phyloP scores from a whole-genome alignment of 2,329 filamentous ascomycete species.

The Botrytis porri region DNA sequence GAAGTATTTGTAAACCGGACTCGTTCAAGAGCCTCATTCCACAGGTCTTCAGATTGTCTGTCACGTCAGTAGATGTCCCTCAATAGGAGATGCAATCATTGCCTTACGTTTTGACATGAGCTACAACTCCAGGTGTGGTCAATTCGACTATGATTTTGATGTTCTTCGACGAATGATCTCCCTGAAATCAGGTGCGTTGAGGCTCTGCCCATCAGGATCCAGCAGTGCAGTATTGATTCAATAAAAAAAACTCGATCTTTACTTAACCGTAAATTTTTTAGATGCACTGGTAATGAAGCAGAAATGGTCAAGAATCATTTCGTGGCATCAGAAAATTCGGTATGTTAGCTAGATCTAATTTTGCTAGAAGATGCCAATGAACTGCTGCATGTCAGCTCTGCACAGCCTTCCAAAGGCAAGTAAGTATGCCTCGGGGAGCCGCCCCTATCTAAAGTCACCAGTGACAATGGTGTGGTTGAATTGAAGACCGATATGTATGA shows the following conservation, averaged over 20 bases:
- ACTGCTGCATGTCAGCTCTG: neutral
- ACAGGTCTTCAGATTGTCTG: neutral
- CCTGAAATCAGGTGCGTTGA: neutral
- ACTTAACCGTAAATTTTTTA: neutral
- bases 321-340: neutral
- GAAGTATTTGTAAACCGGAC: neutral
- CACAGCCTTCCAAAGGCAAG: neutral
- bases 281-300: neutral
- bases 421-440: neutral
- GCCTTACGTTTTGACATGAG: neutral
- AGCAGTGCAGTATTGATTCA: neutral
- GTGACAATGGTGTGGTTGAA: neutral
- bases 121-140: neutral
- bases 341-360: neutral
- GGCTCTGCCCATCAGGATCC: neutral
- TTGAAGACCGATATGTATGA: no score
- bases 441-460: neutral
- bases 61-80: neutral
- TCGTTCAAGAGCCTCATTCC: neutral
- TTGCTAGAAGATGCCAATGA: neutral
- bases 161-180: neutral
- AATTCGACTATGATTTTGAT: neutral
- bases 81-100: neutral
- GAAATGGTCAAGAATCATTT: neutral
- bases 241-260: neutral